Evolutionary conservation across 2,329 filamentous ascomycete genomes (phyloP).

Genomic region (Trichoderma koningiopsis): DNA sequence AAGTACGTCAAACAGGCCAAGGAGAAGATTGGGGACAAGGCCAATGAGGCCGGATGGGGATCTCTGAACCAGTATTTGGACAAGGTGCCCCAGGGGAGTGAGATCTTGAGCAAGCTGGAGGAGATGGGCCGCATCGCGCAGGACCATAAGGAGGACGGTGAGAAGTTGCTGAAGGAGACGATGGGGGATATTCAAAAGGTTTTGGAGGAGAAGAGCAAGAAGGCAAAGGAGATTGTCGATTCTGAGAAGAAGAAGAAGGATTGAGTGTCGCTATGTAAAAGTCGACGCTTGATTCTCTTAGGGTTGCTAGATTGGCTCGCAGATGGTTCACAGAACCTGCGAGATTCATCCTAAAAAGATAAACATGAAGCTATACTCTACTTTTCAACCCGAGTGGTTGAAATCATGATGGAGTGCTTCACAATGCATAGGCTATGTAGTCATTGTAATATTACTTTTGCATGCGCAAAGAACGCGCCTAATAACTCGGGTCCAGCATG

Average conservation of each 20-base stretch:
- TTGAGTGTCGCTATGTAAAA: background rate
- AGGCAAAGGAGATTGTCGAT: constrained; percentile 61
- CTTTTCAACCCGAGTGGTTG: background rate
- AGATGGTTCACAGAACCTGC: background rate
- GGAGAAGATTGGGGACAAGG: constrained; percentile 50
- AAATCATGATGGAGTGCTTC: background rate
- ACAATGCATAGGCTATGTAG: background rate
- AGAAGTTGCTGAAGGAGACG: constrained; percentile 69
- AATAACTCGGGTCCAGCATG: too few relatives aligned
- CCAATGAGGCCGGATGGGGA: constrained; percentile 43
- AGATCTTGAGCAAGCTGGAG: constrained; percentile 67
- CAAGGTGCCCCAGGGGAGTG: constrained; percentile 64
- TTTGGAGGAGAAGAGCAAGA: constrained; percentile 59
- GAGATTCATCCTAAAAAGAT: background rate
- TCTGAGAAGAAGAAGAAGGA: constrained; percentile 57
- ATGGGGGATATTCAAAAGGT: constrained; percentile 67
- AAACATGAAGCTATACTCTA: background rate
- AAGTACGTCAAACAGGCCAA: constrained; percentile 39
- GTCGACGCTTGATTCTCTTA: background rate
- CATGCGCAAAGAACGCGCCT: background rate
- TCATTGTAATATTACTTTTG: background rate
- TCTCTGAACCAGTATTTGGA: constrained; percentile 64
- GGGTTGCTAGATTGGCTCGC: background rate
- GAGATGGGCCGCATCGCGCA: constrained; percentile 65
- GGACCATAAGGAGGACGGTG: constrained; percentile 69